Evolutionary conservation across 192 early-diverging fungal species (phyloP).

Genomic region (Backusella macrospora): DNA sequence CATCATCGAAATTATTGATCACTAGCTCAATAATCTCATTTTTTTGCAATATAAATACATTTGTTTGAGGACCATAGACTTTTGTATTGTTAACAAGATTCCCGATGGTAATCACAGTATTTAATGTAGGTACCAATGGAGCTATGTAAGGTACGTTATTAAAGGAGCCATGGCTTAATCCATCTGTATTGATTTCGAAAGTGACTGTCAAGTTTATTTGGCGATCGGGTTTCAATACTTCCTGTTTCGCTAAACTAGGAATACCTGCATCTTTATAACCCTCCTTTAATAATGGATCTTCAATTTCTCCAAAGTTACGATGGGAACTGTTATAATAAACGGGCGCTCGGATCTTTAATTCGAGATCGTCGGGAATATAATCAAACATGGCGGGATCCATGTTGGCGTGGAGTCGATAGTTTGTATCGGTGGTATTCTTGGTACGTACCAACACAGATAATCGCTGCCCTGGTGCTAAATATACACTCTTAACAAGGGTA

Average conservation of each 20-base stretch:
- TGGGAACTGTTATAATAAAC: conserved; percentile 52
- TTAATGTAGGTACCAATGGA: conserved; percentile 68
- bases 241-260: conserved; percentile 47
- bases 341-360: conserved; percentile 61
- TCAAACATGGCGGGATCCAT: conserved; percentile 83
- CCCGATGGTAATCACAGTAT: conserved; percentile 66
- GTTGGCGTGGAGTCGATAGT: conserved; percentile 76
- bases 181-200: conserved; percentile 70
- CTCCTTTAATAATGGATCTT: conserved; percentile 1
- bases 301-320: conserved; percentile 26
- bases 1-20: conserved; percentile 76
- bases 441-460: conserved; percentile 80
- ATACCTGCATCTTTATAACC: conserved; percentile 52
- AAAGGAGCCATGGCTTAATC: conserved; percentile 79
- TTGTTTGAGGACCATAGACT: conserved; percentile 69
- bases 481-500: conserved; percentile 53
- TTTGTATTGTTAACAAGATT: conserved; percentile 47
- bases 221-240: conserved; percentile 49
- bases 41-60: conserved; percentile 61
- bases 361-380: conserved; percentile 54
- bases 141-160: conserved; percentile 70
- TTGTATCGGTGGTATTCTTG: conserved; percentile 55
- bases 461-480: conserved; percentile 75
- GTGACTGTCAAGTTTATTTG: conserved; percentile 57
- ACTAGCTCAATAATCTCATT: conserved; percentile 67